phyloP scores from a whole-genome alignment of 2,329 filamentous ascomycete genomes.

The Chrysoporthe puriensis region DNA sequence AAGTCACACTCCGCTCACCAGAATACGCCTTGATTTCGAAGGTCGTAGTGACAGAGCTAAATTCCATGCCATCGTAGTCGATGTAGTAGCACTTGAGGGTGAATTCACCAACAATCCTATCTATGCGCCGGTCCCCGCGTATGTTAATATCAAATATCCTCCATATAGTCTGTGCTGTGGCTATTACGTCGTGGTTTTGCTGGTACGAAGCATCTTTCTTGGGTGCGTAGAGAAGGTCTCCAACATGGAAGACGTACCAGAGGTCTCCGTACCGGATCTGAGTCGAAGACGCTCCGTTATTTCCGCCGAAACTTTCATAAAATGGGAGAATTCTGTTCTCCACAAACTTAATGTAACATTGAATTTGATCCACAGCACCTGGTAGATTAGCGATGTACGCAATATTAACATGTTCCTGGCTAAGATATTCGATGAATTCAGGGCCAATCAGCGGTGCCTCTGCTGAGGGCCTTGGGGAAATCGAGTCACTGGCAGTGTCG shows the following conservation, averaged over 20 bases:
- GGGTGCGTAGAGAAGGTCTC: constrained; percentile 11
- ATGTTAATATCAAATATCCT: not conserved
- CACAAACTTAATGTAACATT: constrained; percentile 11
- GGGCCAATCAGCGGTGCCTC: no score
- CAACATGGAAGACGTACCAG: constrained; percentile 11
- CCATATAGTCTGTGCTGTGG: not conserved
- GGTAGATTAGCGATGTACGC: not conserved
- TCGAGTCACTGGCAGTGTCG: not conserved
- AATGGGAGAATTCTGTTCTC: not conserved
- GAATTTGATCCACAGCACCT: constrained; percentile 8
- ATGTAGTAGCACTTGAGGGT: not conserved
- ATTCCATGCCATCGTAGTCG: not conserved
- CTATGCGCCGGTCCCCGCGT: no score
- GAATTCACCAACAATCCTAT: no score
- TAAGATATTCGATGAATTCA: no score
- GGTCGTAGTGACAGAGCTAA: not conserved
- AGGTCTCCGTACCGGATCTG: constrained; percentile 11
- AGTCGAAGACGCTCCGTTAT: not conserved
- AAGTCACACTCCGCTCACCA: not conserved
- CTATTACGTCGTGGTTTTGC: not conserved
- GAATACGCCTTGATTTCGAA: not conserved
- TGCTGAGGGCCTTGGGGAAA: not conserved
- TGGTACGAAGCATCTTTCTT: not conserved
- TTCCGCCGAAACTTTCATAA: not conserved
- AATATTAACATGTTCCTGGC: no score